These are phyloP conservation scores for Camelina hispida DNA, from an alignment of 345 rosid species.

Conservation along the genomic window DNA sequence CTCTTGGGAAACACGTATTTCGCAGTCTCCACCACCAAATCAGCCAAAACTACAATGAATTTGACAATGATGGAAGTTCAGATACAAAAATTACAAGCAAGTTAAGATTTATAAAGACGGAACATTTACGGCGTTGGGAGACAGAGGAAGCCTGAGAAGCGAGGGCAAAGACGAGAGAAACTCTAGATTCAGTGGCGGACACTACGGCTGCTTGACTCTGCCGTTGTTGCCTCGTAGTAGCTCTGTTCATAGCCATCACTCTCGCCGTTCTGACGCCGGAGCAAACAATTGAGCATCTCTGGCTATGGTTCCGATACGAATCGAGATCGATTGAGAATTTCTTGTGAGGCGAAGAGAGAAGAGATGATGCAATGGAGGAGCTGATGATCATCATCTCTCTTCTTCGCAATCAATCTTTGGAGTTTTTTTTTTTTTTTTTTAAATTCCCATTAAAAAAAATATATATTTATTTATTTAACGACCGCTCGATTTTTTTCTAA, in stretches of 20 bases:
- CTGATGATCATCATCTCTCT: slow-evolving; percentile 21
- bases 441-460: not conserved
- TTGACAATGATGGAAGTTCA: not conserved
- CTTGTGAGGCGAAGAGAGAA: slow-evolving; percentile 37
- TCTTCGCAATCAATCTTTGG: slow-evolving; percentile 20
- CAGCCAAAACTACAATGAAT: slow-evolving; percentile 57
- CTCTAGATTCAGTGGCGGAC: slow-evolving; percentile 71
- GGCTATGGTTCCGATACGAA: slow-evolving; percentile 9
- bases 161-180: slow-evolving; percentile 83
- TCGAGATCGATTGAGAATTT: slow-evolving; percentile 21
- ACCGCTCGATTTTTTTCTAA: not conserved
- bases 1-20: slow-evolving; percentile 82
- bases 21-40: slow-evolving; percentile 70
- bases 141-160: slow-evolving; percentile 65
- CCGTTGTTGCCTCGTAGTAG: slow-evolving; percentile 34
- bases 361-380: slow-evolving; percentile 14
- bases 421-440: not conserved
- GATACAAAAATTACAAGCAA: not conserved
- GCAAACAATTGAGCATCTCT: slow-evolving; percentile 30
- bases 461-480: not conserved
- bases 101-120: not conserved
- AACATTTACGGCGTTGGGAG: slow-evolving; percentile 84
- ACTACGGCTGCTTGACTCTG: slow-evolving; percentile 49
- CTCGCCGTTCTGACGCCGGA: slow-evolving; percentile 38
- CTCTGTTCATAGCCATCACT: slow-evolving; percentile 44